Percentiles rank a stretch among this genome's conserved stretches.
Evolutionary conservation across 2,329 filamentous ascomycete species (phyloP).

Genomic region (Aspergillus thermomutatus): DNA sequence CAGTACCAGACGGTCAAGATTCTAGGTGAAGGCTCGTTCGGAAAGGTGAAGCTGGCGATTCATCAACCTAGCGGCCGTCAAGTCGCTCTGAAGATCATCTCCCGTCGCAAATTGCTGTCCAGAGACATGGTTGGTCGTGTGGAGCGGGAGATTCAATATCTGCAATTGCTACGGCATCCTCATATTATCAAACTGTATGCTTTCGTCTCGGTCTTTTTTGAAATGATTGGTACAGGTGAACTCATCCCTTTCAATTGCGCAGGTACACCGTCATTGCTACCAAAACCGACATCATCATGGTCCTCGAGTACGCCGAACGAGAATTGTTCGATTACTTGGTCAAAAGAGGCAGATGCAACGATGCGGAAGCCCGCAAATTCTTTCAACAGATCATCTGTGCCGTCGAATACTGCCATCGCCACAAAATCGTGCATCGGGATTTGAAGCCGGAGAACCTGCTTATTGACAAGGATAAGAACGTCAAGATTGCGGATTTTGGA

Average conservation of each 20-base stretch:
- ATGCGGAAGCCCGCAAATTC: slow-evolving; percentile 90
- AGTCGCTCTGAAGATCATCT: slow-evolving; percentile 97
- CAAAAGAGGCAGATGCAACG: slow-evolving; percentile 84
- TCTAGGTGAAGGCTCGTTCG: slow-evolving; percentile 93
- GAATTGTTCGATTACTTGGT: slow-evolving; percentile 99
- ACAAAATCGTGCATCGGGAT: slow-evolving; percentile 98
- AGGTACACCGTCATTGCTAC: slow-evolving; percentile 98
- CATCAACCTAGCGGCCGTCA: slow-evolving; percentile 91
- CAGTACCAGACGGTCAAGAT: slow-evolving; percentile 90
- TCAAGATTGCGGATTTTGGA: slow-evolving; percentile 99
- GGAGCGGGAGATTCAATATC: slow-evolving; percentile 96
- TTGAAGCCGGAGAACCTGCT: slow-evolving; percentile 96
- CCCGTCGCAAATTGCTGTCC: slow-evolving; percentile 91
- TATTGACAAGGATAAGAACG: slow-evolving; percentile 90
- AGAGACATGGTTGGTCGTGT: slow-evolving; percentile 97
- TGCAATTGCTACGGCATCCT: slow-evolving; percentile 90
- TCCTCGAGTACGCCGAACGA: slow-evolving; percentile 92
- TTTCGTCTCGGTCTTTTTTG: slow-evolving; percentile 15
- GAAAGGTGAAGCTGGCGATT: slow-evolving; percentile 95
- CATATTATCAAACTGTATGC: slow-evolving; percentile 96
- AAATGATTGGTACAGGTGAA: slow-evolving; percentile 2
- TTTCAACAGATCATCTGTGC: slow-evolving; percentile 99
- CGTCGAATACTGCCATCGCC: slow-evolving; percentile 96
- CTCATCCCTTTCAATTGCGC: slow-evolving; percentile 15
- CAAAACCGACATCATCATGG: slow-evolving; percentile 94